A percentile compares a stretch with the other conserved stretches of the same genome.
These are phyloP conservation scores for Sordariomycetes sp. DNA, from an alignment of 2,329 filamentous ascomycete genomes.

Conservation along the genomic window DNA sequence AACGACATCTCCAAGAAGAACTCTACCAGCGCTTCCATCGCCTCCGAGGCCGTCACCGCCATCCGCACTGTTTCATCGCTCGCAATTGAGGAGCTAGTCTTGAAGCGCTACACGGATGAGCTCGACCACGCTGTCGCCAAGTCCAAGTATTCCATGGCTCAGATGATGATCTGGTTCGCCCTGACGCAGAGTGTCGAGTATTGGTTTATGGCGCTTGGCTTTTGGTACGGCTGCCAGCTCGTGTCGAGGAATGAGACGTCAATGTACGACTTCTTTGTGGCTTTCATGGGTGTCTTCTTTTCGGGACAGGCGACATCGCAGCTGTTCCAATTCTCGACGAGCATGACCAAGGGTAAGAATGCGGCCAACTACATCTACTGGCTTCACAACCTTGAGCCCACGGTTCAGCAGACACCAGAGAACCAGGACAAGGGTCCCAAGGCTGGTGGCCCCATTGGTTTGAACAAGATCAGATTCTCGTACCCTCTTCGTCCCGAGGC, in stretches of 20 bases:
- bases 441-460: constrained; percentile 59
- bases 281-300: constrained; percentile 41
- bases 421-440: constrained; percentile 27
- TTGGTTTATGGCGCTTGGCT: constrained; percentile 77
- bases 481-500: constrained; percentile 42
- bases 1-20: constrained; percentile 81
- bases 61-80: constrained; percentile 51
- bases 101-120: constrained; percentile 27
- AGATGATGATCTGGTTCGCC: constrained; percentile 25
- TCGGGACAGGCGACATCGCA: constrained; percentile 29
- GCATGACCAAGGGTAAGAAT: constrained; percentile 39
- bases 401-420: constrained; percentile 28
- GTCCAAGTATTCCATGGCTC: constrained; percentile 19
- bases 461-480: constrained; percentile 54
- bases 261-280: constrained; percentile 41
- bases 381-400: constrained; percentile 31
- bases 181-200: constrained; percentile 58
- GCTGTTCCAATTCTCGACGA: constrained; percentile 51
- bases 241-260: constrained; percentile 52
- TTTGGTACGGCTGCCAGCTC: constrained; percentile 79
- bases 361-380: constrained; percentile 42
- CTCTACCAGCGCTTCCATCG: constrained; percentile 65
- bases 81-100: constrained; percentile 25
- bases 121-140: constrained; percentile 16
- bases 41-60: constrained; percentile 53